Base-by-base conservation (phyloP, 2,329 filamentous ascomycete species). In the Monosporascus sp. region DNA sequence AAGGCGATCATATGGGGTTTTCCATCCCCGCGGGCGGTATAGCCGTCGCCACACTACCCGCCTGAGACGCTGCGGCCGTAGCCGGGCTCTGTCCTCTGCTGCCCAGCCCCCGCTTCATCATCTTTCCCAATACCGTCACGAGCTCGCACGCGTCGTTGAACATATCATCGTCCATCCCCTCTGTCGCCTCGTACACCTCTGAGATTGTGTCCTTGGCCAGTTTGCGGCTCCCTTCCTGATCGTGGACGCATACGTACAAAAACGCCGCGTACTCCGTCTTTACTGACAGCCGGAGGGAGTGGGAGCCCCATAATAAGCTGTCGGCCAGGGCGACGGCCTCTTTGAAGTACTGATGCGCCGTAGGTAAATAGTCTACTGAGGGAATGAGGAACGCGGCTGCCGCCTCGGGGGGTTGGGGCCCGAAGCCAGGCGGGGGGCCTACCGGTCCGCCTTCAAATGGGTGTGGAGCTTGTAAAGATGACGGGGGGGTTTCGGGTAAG, bases 191-290 rank as follows among this genome's bases (percentile, higher is more conserved):
- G 67, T 97, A 97, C 1, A 97, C 93, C 62, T 96, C 90, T 43
- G 88, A 81, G 56, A 97, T 94, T 3, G 92, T 90, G 38, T 86
- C 80, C 63, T 89, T 87, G 11, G 94, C 93, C 15, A 97, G 71
- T 51, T 82, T 81, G 35, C 92, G 81, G 50, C 90, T 91, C 37
- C 78, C 83, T 22, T 92, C 86, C 47, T 82, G 77, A 62, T 97
- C 91, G 66, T 94, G 90, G 2, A 90, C 79, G 65, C 93, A 97
- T 66, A 97, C 94, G 75, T 93, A 97, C 1, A 97, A 75, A 67
- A 97, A 99, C 0, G 92, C 92, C 15, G 89, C 85, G 68, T 95
- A 95, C 69, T 99, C 94, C 1, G 96, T 87, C 64, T 94, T 94
- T 50, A 96, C 87, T 0, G 90, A 95, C 0, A 99, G 76, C 1